Conservation (phyloP, 306 rosid species). For the Elaeagnus macrophylla region DNA sequence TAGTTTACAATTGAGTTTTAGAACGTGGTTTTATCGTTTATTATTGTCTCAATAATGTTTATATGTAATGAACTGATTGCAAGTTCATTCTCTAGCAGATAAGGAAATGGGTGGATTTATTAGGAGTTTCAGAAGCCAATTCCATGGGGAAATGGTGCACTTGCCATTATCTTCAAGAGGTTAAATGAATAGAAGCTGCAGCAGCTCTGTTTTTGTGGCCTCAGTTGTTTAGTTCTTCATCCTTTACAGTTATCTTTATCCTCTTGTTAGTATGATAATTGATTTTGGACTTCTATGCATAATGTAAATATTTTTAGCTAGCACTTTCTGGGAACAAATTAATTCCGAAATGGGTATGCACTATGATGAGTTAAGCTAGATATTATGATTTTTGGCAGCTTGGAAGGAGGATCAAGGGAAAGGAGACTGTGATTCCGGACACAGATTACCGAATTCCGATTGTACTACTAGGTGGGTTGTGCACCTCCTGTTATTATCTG, state of each 20-base stretch:
- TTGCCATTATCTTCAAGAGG: slow-evolving; percentile 26
- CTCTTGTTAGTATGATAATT: too few species aligned
- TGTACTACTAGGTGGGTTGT: slow-evolving; percentile 74
- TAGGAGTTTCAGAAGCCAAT: slow-evolving; percentile 43
- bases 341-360: too few species aligned
- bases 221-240: slow-evolving; percentile 52
- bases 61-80: neutral
- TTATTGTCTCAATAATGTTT: too few species aligned
- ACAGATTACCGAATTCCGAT: slow-evolving; percentile 88
- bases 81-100: slow-evolving; percentile 39
- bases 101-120: slow-evolving; percentile 30
- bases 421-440: slow-evolving; percentile 75
- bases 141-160: slow-evolving; percentile 34
- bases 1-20: too few species aligned
- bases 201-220: slow-evolving; percentile 45
- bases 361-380: neutral
- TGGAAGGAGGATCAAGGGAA: slow-evolving; percentile 48
- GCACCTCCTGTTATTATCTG: too few species aligned
- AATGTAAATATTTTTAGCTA: too few species aligned
- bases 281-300: too few species aligned
- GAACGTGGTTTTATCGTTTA: too few species aligned
- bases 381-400: slow-evolving; percentile 33
- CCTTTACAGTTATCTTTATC: slow-evolving; percentile 17
- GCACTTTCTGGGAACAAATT: too few species aligned
- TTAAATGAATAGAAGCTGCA: slow-evolving; percentile 21